A percentile compares a stretch with the other conserved stretches of the same genome.
These are phyloP conservation scores for Corylus americana DNA, from an alignment of 306 rosid species.

Conservation along the genomic window DNA sequence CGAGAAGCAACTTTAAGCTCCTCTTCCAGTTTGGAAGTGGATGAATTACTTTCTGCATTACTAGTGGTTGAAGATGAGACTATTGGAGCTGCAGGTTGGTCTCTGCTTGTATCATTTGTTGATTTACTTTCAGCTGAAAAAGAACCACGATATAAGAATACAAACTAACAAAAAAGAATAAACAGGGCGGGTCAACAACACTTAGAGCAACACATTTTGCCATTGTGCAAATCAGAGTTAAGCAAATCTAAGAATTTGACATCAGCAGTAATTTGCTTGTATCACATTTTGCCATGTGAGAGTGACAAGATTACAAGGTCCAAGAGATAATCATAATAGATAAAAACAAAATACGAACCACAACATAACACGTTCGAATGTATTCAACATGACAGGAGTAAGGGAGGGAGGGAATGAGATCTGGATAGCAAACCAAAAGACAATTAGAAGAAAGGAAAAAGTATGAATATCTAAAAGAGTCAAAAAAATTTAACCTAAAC, in stretches of 20 bases:
- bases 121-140: slow-evolving; percentile 68
- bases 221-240: neutral
- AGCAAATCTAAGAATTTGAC: neutral
- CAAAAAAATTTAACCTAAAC: neutral
- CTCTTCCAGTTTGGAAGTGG: slow-evolving; percentile 85
- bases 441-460: neutral
- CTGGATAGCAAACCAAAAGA: neutral
- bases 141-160: slow-evolving; percentile 11
- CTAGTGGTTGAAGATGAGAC: slow-evolving; percentile 85
- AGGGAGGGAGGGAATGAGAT: neutral
- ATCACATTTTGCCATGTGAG: neutral
- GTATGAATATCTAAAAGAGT: neutral
- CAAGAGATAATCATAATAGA: neutral
- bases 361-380: neutral
- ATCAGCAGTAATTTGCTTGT: neutral
- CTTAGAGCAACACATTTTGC: neutral
- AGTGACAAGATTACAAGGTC: neutral
- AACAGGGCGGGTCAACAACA: neutral
- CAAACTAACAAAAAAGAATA: slow-evolving; percentile 11
- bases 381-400: neutral
- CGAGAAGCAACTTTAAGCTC: slow-evolving; percentile 93
- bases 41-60: slow-evolving; percentile 85
- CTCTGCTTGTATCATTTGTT: slow-evolving; percentile 69
- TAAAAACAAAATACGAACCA: neutral
- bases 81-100: slow-evolving; percentile 65